Evolutionary conservation across 805 yeast species (phyloP).

Genomic region (Saccharomyces eubayanus): DNA sequence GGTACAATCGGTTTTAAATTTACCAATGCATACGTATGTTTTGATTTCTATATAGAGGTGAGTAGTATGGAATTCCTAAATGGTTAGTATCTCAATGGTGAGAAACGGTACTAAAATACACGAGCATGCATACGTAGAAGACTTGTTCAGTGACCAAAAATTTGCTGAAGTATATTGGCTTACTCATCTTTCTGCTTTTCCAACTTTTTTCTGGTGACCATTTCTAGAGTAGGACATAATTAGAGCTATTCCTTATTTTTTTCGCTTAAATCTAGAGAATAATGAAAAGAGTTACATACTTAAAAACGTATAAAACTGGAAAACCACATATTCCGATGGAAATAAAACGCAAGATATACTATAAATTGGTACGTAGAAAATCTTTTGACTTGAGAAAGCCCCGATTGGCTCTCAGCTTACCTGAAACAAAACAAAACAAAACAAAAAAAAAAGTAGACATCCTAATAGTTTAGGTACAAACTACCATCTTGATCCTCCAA

Average conservation of each 20-base stretch:
- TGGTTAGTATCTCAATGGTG: neutral
- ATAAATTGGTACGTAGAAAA: neutral
- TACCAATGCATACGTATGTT: slow-evolving; percentile 73
- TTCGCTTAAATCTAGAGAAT: neutral
- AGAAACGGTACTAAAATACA: neutral
- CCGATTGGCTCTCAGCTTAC: neutral
- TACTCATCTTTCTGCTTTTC: neutral
- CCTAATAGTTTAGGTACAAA: slow-evolving; percentile 43
- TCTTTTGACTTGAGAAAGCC: neutral
- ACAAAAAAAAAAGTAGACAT: neutral
- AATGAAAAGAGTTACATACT: neutral
- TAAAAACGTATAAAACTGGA: neutral
- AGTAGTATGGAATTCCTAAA: neutral
- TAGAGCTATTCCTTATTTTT: neutral
- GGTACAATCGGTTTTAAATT: slow-evolving; percentile 88
- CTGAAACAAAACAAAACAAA: neutral
- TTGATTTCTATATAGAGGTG: slow-evolving; percentile 36
- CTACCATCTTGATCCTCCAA: slow-evolving; percentile 74
- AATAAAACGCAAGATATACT: neutral
- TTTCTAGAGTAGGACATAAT: neutral
- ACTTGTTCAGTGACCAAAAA: slow-evolving; percentile 31
- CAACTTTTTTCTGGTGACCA: neutral
- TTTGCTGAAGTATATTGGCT: slow-evolving; percentile 25
- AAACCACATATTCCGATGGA: neutral
- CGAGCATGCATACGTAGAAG: slow-evolving; percentile 17